Evolutionary conservation across 2,329 filamentous ascomycete species (phyloP), one percentile per base, ranked within the genome.

Genomic region (Leptographium wingfieldii): DNA sequence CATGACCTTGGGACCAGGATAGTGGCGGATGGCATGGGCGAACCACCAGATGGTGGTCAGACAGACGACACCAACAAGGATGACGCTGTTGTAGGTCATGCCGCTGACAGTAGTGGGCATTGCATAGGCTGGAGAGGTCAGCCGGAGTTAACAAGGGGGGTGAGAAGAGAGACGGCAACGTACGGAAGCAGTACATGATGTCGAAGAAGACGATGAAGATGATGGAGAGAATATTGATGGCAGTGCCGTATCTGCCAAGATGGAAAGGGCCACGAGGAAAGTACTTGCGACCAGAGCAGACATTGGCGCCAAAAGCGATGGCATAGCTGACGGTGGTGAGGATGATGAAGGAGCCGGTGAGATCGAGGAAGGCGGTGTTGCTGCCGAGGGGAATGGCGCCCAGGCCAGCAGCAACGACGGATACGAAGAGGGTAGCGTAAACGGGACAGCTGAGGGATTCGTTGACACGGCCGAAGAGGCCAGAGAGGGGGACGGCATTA

Each of bases 161-260:
- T 10, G 43, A 38, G 33, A n/a, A 2, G 49, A 31, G 38, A 51
- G 14, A 31, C 27, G 38, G 9, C 40, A 40, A 72, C 76, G 73
- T 65, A 79, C 76, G 81, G 71, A 84, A 84, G 66, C 80, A 83
- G 69, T 80, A 84, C 61, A 84, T 77, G n/a, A 81, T 71, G 58
- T 80, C 73, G 64, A 83, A 84, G 25, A 81, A 70, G 1, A 75
- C 66, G 59, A 84, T 83, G 58, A 82, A 77, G 49, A 77, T 65
- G 19, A 80, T 77, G 7, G 79, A 73, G 5, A 77, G 63, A 12
- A 69, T 60, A 64, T 84, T 84, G 65, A 84, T 66, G 2, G 70
- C 62, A 49, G 71, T 77, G 1, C 81, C 81, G n/a, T 75, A 67
- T 5, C 67, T 72, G 10, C 80, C 78, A 66, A 84, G 74, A 64